Conservation (phyloP, 2,329 filamentous ascomycete species). For the Camptophora hylomeconis region DNA sequence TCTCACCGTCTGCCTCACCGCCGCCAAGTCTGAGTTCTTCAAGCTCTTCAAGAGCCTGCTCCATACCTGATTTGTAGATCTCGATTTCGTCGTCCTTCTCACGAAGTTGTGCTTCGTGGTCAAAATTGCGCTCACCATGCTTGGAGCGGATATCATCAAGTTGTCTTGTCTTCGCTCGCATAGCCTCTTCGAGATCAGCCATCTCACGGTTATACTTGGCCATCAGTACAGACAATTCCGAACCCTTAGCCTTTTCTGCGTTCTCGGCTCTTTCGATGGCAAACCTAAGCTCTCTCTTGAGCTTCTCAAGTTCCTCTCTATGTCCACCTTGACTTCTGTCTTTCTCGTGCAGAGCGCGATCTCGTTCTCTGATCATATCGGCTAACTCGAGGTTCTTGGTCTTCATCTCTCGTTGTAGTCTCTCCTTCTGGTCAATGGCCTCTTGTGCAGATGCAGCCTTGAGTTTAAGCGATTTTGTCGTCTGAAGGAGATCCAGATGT, state of each 20-base stretch:
- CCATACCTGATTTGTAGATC: conserved; percentile 96
- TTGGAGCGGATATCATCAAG: conserved; percentile 73
- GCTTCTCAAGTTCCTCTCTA: conserved; percentile 86
- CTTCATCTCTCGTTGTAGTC: conserved; percentile 93
- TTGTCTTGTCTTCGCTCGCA: conserved; percentile 72
- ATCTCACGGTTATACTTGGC: conserved; percentile 96
- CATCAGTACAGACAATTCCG: conserved; percentile 86
- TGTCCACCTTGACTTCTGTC: conserved; percentile 75
- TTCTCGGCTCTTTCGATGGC: conserved; percentile 87
- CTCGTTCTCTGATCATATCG: conserved; percentile 95
- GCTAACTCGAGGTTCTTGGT: conserved; percentile 98
- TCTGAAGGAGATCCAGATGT: conserved; percentile 86
- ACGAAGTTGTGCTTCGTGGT: conserved; percentile 70
- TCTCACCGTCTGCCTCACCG: conserved; percentile 61
- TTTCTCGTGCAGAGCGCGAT: conserved; percentile 84
- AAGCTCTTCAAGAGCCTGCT: conserved; percentile 83
- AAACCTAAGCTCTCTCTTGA: conserved; percentile 85
- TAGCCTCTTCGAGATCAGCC: conserved; percentile 85
- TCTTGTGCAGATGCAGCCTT: conserved; percentile 96
- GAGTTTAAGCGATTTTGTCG: conserved; percentile 89
- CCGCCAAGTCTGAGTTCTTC: conserved; percentile 66
- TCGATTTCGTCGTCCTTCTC: conserved; percentile 98
- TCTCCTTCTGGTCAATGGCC: conserved; percentile 87
- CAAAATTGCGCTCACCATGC: conserved; percentile 66
- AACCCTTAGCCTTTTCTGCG: conserved; percentile 82